phyloP scores from a whole-genome alignment of 345 rosid genomes.

The Garcia nutans region DNA sequence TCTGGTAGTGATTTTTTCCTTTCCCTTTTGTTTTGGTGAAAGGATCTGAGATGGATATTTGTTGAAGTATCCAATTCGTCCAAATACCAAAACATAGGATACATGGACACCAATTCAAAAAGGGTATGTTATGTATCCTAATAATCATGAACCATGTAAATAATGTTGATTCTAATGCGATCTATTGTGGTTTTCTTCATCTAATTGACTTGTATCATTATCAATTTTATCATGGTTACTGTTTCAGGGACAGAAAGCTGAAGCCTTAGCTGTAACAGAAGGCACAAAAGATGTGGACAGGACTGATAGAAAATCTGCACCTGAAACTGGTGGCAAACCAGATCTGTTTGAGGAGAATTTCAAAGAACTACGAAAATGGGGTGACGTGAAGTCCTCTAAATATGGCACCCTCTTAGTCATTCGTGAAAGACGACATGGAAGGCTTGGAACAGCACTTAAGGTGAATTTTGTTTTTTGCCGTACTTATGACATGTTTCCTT shows the following conservation, averaged over 20 bases:
- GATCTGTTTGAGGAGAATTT: slow-evolving; percentile 75
- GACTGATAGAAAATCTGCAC: no score
- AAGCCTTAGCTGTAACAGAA: slow-evolving; percentile 30
- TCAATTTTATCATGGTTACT: slow-evolving; percentile 6
- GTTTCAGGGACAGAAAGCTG: slow-evolving; percentile 49
- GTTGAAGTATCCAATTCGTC: slow-evolving; percentile 10
- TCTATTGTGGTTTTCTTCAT: background rate
- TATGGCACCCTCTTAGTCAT: slow-evolving; percentile 68
- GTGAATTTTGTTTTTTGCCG: slow-evolving; percentile 28
- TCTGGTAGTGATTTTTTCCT: slow-evolving; percentile 5
- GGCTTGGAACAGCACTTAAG: slow-evolving; percentile 90
- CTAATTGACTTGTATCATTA: background rate
- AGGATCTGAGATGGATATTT: slow-evolving; percentile 15
- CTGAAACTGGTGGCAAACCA: slow-evolving; percentile 30
- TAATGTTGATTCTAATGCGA: background rate
- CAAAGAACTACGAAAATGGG: slow-evolving; percentile 84
- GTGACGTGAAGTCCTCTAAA: slow-evolving; percentile 71
- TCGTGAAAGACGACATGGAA: slow-evolving; percentile 64
- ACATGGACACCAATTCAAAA: slow-evolving; percentile 1
- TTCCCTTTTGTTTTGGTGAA: slow-evolving; percentile 5
- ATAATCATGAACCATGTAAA: background rate
- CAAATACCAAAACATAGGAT: slow-evolving; percentile 14
- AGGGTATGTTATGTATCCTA: background rate
- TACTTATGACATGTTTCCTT: background rate
- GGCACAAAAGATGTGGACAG: slow-evolving; percentile 1